These are phyloP conservation scores for Tulasnella sp. DNA, from an alignment of 768 basidiomycete species.

Conservation along the genomic window DNA sequence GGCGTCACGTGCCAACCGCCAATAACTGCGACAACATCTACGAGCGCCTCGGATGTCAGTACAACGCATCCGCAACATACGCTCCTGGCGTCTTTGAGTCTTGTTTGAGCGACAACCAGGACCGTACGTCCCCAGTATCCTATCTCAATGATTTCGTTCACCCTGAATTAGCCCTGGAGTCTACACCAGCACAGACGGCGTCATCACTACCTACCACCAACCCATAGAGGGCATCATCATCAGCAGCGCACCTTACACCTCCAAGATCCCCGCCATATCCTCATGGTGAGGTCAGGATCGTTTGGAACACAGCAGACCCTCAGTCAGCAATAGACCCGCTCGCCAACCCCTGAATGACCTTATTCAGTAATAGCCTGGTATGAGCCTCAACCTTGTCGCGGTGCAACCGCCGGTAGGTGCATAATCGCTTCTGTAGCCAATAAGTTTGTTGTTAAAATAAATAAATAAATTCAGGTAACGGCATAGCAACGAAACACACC, in stretches of 20 bases:
- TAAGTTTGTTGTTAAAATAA: too few species aligned
- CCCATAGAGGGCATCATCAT: constrained; percentile 17
- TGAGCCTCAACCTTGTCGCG: too few species aligned
- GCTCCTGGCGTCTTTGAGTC: constrained; percentile 17
- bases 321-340: not conserved
- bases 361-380: too few species aligned
- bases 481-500: too few species aligned
- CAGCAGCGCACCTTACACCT: constrained; percentile 22
- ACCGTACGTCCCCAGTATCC: constrained; percentile 6
- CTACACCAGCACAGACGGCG: constrained; percentile 19
- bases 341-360: too few species aligned
- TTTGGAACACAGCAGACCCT: constrained; percentile 18
- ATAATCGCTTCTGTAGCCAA: too few species aligned
- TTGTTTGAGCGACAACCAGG: constrained; percentile 23
- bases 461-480: too few species aligned
- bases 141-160: not conserved
- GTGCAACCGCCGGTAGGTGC: too few species aligned
- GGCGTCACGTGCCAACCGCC: too few species aligned
- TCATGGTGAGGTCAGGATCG: constrained; percentile 23
- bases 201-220: constrained; percentile 21
- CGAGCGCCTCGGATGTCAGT: constrained; percentile 22
- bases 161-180: constrained; percentile 10
- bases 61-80: constrained; percentile 20
- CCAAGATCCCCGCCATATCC: constrained; percentile 22
- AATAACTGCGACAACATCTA: constrained; percentile 18